These are phyloP conservation scores for Leccinum rimulosum DNA, from an alignment of 768 basidiomycete genomes.

Conservation along the genomic window DNA sequence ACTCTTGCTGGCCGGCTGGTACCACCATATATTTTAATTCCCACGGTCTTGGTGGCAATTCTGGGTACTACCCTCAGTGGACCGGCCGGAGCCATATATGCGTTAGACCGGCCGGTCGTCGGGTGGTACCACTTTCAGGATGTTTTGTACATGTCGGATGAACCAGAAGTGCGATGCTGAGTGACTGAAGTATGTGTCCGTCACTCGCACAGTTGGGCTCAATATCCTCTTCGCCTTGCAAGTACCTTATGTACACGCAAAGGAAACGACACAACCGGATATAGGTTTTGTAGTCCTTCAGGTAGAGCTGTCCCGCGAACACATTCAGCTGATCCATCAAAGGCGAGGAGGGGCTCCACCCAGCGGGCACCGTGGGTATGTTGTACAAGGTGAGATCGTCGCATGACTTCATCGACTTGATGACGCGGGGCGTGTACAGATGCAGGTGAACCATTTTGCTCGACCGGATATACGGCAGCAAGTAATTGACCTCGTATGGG, in stretches of 20 bases:
- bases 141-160: too few species aligned
- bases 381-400: neutral
- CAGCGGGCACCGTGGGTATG: neutral
- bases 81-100: too few species aligned
- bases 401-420: neutral
- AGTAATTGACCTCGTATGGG: constrained; percentile 33
- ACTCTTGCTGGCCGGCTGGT: too few species aligned
- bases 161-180: too few species aligned
- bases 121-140: too few species aligned
- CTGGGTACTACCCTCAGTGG: too few species aligned
- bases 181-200: too few species aligned
- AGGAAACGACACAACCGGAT: neutral
- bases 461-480: constrained; percentile 36
- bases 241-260: constrained; percentile 5
- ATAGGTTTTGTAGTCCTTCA: neutral
- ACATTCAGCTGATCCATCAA: neutral
- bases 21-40: too few species aligned
- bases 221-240: neutral
- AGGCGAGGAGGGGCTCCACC: neutral
- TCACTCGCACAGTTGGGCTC: constrained; percentile 3
- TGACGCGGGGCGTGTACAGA: neutral
- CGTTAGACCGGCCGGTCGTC: too few species aligned
- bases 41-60: too few species aligned
- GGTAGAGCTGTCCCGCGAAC: too few species aligned
- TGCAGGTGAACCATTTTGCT: neutral